Evolutionary conservation across 805 yeast genomes (phyloP).

Genomic region (Cyberlindnera mrakii): DNA sequence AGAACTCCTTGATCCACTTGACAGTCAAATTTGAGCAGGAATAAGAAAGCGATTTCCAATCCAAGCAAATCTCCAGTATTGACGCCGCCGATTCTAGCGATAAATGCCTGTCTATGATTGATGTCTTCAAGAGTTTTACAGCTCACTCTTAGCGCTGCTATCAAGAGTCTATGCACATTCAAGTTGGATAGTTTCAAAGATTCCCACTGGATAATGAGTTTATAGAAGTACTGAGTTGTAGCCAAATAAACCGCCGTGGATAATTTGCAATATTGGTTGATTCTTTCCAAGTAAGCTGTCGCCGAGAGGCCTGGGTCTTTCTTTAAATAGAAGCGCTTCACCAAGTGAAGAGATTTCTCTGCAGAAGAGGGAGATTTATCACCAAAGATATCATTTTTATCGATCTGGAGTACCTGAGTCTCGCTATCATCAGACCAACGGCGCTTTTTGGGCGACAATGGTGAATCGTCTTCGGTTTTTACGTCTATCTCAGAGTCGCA

Average conservation of each 20-base stretch:
- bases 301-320: conserved; percentile 19
- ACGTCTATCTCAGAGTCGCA: conserved; percentile 1
- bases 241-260: conserved; percentile 26
- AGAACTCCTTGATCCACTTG: conserved; percentile 23
- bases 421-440: conserved; percentile 8
- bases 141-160: conserved; percentile 41
- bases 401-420: background rate
- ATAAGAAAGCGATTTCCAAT: conserved; percentile 46
- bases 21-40: conserved; percentile 43
- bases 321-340: conserved; percentile 20
- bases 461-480: conserved; percentile 5
- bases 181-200: conserved; percentile 27
- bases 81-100: conserved; percentile 43
- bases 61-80: conserved; percentile 35
- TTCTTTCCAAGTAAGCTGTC: conserved; percentile 23
- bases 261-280: conserved; percentile 23
- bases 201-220: conserved; percentile 11
- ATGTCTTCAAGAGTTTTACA: conserved; percentile 43
- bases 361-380: background rate
- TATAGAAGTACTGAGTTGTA: conserved; percentile 22
- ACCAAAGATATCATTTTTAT: background rate
- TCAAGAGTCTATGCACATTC: conserved; percentile 38
- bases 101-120: conserved; percentile 35
- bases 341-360: conserved; percentile 9
- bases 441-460: conserved; percentile 16